phyloP scores from a whole-genome alignment of 768 basidiomycete species.

The Coprinopsis marcescibilis region DNA sequence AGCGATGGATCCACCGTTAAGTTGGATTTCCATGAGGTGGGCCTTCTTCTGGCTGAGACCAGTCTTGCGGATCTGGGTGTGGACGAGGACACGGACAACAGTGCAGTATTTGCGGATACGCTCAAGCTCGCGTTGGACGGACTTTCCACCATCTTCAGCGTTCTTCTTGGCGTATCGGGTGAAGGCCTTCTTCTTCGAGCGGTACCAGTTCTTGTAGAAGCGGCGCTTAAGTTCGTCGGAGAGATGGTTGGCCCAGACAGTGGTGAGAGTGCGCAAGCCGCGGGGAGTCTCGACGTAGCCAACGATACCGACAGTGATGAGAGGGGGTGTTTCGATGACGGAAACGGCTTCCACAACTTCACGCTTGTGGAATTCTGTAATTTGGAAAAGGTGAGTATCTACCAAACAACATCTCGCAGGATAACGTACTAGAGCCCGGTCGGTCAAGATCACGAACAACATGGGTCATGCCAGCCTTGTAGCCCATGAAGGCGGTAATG shows the following conservation, averaged over 20 bases:
- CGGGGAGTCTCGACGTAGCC: constrained; percentile 99
- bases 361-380: constrained; percentile 98
- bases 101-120: constrained; percentile 99
- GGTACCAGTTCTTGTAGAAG: constrained; percentile 99
- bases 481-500: constrained; percentile 96
- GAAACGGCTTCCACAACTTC: constrained; percentile 98
- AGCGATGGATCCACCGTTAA: constrained; percentile 92
- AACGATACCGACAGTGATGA: constrained; percentile 96
- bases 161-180: constrained; percentile 99
- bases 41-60: constrained; percentile 99
- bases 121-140: constrained; percentile 91
- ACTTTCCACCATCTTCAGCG: constrained; percentile 90
- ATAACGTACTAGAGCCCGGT: constrained; percentile 90
- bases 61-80: constrained; percentile 98
- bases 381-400: constrained; percentile 2
- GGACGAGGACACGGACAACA: constrained; percentile 97
- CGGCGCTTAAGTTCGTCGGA: constrained; percentile 97
- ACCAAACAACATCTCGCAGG: background rate
- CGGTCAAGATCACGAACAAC: constrained; percentile 98
- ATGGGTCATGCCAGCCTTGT: constrained; percentile 99
- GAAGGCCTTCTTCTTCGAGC: constrained; percentile 99
- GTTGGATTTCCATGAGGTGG: constrained; percentile 99
- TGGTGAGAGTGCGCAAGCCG: constrained; percentile 96
- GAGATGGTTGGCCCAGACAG: constrained; percentile 97
- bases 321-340: constrained; percentile 92